A percentile compares a stretch with the other conserved stretches of the same genome.
Conservation (phyloP, 495 filamentous ascomycete species). For the Lasiosphaeria miniovina region DNA sequence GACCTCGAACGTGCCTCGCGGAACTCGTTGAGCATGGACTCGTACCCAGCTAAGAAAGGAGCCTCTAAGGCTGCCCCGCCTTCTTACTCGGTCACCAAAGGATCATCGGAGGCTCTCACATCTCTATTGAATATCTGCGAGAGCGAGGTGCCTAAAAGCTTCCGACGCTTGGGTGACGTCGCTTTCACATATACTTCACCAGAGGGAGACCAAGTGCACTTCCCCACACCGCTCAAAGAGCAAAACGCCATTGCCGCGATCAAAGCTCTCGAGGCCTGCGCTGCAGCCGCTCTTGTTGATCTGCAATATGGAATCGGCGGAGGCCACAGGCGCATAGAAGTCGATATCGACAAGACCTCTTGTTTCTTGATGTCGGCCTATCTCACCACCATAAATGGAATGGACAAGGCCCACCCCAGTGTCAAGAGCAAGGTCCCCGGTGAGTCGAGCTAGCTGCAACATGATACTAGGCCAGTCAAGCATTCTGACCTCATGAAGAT, state of each 20-base stretch:
- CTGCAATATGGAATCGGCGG: constrained; percentile 43
- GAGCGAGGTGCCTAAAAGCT: constrained; percentile 29
- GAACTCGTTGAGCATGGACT: no score
- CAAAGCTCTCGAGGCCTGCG: constrained; percentile 67
- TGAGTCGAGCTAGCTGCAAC: constrained; percentile 32
- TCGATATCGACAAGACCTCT: constrained; percentile 62
- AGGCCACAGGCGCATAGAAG: constrained; percentile 30
- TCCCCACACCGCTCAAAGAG: constrained; percentile 69
- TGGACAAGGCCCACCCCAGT: constrained; percentile 59
- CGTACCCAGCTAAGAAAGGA: no score
- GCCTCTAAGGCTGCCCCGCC: no score
- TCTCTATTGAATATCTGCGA: constrained; percentile 23
- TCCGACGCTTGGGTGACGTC: constrained; percentile 27
- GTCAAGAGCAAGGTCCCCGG: constrained; percentile 62
- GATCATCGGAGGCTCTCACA: constrained; percentile 28
- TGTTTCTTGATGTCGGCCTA: constrained; percentile 71
- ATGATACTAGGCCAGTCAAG: constrained; percentile 19
- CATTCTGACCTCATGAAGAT: constrained; percentile 42
- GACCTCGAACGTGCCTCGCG: neutral
- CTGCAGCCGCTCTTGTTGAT: constrained; percentile 62
- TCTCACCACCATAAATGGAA: constrained; percentile 66
- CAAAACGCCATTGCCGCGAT: constrained; percentile 65
- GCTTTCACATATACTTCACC: constrained; percentile 29
- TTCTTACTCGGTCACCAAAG: constrained; percentile 27
- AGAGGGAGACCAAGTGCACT: constrained; percentile 34